A percentile compares a stretch with the other conserved stretches of the same genome.
Conservation (phyloP, 129 eudicot species). For the Flaveria sonorensis region DNA sequence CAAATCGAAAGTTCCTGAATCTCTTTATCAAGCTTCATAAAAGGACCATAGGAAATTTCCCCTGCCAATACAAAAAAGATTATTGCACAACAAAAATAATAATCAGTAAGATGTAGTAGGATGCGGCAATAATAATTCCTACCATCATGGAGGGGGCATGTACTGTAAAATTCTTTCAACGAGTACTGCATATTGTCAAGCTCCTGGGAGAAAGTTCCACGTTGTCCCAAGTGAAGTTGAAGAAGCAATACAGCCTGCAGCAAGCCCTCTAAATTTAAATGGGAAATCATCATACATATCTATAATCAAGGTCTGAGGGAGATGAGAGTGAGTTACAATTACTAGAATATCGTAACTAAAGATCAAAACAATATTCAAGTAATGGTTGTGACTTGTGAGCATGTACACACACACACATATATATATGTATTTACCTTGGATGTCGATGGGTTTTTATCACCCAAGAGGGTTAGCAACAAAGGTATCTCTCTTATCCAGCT, state of each 20-base stretch:
- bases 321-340: background rate
- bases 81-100: background rate
- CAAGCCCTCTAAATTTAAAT: constrained; percentile 12
- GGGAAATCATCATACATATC: background rate
- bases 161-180: constrained; percentile 54
- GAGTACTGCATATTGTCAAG: constrained; percentile 59
- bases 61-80: constrained; percentile 40
- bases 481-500: constrained; percentile 78
- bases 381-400: too few relatives aligned
- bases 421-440: constrained; percentile 48
- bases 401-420: too few relatives aligned
- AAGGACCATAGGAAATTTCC: constrained; percentile 62
- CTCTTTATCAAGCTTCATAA: constrained; percentile 63
- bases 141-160: constrained; percentile 29
- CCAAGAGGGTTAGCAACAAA: constrained; percentile 54
- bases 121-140: background rate
- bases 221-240: constrained; percentile 65
- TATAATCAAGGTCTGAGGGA: constrained; percentile 12
- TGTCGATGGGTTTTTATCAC: constrained; percentile 48
- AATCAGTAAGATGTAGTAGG: background rate
- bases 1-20: constrained; percentile 74
- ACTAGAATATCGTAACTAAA: too few relatives aligned
- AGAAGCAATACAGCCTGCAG: constrained; percentile 74
- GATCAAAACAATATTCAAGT: too few relatives aligned
- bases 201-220: constrained; percentile 52